These are phyloP conservation scores for Cucumis variabilis DNA, from an alignment of 331 rosid species.

Conservation along the genomic window DNA sequence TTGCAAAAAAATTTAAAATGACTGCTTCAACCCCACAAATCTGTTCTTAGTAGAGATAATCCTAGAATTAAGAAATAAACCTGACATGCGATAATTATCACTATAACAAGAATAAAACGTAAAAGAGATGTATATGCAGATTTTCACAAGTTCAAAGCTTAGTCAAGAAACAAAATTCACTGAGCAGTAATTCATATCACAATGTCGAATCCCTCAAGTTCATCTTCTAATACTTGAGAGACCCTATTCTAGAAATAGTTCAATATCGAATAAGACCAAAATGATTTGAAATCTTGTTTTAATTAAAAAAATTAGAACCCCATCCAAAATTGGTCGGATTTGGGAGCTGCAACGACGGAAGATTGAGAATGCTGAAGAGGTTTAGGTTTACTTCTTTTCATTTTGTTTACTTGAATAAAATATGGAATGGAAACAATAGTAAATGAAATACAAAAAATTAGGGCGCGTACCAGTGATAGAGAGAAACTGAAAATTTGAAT, in stretches of 20 bases:
- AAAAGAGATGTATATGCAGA: neutral
- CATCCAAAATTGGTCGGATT: neutral
- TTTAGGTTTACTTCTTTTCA: neutral
- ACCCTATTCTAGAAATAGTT: neutral
- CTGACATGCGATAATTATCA: neutral
- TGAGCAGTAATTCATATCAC: neutral
- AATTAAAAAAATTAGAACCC: neutral
- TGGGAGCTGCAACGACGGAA: neutral
- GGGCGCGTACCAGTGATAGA: neutral
- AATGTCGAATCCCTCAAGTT: neutral
- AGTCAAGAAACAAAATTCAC: neutral
- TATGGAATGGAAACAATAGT: neutral
- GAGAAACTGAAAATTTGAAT: neutral
- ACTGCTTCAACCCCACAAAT: neutral
- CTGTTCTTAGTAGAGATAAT: neutral
- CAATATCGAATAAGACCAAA: neutral
- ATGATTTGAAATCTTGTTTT: neutral
- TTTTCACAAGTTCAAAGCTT: neutral
- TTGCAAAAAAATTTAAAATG: neutral
- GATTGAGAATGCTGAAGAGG: neutral
- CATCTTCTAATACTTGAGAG: neutral
- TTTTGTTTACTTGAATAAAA: too few relatives aligned
- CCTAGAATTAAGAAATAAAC: neutral
- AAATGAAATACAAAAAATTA: neutral
- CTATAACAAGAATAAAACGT: neutral